Conservation (phyloP, 179 eudicot genomes). For the Spinacia oleracea region DNA sequence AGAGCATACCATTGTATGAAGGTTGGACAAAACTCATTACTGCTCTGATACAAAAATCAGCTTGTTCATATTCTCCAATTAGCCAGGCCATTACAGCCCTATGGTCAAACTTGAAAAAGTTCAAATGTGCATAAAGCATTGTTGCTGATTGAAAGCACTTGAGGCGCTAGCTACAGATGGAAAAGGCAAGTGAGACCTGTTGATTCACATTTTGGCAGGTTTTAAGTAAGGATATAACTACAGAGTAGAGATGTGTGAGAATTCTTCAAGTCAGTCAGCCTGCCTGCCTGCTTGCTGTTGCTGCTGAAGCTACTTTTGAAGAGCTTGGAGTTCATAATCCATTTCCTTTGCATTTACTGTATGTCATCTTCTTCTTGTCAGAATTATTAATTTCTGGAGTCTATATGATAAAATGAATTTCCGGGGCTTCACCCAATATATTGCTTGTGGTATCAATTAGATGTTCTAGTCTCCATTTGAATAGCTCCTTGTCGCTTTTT, state of each 20-base stretch:
- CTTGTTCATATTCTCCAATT: constrained; percentile 1
- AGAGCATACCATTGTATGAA: constrained; percentile 24
- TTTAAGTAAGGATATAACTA: constrained; percentile 43
- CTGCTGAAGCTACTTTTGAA: constrained; percentile 64
- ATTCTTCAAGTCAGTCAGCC: constrained; percentile 30
- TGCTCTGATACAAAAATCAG: constrained; percentile 29
- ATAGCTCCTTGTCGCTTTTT: background rate
- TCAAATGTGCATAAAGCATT: background rate
- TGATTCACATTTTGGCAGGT: constrained; percentile 30
- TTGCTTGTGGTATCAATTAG: background rate
- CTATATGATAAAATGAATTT: background rate
- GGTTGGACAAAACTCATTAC: background rate
- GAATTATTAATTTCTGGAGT: background rate
- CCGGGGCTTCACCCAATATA: background rate
- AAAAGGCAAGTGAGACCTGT: background rate
- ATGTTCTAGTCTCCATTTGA: background rate
- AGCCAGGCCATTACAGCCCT: background rate
- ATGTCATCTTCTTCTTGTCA: constrained; percentile 25
- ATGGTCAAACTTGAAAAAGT: background rate
- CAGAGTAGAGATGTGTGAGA: constrained; percentile 28
- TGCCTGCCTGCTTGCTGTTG: constrained; percentile 31
- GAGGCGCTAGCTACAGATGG: background rate
- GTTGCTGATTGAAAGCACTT: background rate
- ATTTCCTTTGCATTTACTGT: constrained; percentile 82
- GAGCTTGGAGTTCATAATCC: constrained; percentile 81